These are phyloP conservation scores for Cladosporium sp. DNA, from an alignment of 2,329 filamentous ascomycete species.

Conservation along the genomic window DNA sequence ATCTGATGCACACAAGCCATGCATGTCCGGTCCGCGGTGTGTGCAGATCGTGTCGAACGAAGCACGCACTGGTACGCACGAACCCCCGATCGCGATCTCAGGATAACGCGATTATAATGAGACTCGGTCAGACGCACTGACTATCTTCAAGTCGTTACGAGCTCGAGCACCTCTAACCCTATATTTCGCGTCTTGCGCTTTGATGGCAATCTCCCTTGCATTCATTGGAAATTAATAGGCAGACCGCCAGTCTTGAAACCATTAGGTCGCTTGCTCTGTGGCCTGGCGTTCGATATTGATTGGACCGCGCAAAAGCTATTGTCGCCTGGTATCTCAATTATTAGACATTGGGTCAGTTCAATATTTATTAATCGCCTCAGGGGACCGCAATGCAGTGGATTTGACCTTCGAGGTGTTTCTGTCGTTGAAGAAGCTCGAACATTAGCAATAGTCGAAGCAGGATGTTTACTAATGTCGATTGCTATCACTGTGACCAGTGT, in stretches of 20 bases:
- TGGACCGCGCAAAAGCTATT: not conserved
- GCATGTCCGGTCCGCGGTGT: not conserved
- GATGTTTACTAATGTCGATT: not conserved
- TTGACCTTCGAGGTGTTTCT: not conserved
- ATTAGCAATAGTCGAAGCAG: not conserved
- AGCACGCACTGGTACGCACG: not conserved
- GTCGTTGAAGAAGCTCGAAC: not conserved
- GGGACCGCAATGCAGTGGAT: not conserved
- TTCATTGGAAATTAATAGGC: not conserved
- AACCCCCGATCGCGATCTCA: not conserved
- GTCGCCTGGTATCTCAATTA: not conserved
- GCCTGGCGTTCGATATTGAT: not conserved
- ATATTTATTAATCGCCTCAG: not conserved
- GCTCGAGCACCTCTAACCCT: not conserved
- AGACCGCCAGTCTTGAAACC: not conserved
- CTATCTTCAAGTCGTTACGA: not conserved
- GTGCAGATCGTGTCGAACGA: not conserved
- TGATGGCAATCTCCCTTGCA: not conserved
- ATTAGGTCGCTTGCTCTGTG: not conserved
- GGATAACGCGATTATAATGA: constrained; percentile 2
- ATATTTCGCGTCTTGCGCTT: not conserved
- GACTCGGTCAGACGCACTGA: not conserved
- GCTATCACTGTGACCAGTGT: not conserved
- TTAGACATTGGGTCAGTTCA: not conserved
- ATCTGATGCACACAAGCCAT: not conserved